Evolutionary conservation across 2,329 filamentous ascomycete species (phyloP).

Genomic region (Hypocrella siamensis): DNA sequence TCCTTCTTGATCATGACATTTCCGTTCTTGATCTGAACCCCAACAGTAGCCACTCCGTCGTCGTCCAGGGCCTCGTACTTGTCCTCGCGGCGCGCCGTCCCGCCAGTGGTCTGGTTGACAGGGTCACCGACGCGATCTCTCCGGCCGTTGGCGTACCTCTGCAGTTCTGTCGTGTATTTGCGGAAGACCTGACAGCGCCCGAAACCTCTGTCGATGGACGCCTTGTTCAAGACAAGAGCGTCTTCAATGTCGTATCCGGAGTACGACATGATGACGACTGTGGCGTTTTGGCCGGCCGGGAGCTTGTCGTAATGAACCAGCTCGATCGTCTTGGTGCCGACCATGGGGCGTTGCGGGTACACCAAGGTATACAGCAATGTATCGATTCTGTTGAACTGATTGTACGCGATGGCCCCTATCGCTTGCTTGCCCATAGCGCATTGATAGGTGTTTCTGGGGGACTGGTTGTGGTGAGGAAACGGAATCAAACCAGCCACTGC

Average conservation of each 20-base stretch:
- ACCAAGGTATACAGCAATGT: conserved; percentile 93
- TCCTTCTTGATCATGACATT: conserved; percentile 88
- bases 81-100: conserved; percentile 42
- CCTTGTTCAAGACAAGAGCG: conserved; percentile 91
- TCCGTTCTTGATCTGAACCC: conserved; percentile 59
- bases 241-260: conserved; percentile 99
- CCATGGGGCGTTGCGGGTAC: conserved; percentile 94
- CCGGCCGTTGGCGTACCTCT: conserved; percentile 75
- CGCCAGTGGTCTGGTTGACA: conserved; percentile 34
- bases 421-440: conserved; percentile 99
- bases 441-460: conserved; percentile 95
- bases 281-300: conserved; percentile 90
- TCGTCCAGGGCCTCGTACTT: conserved; percentile 61
- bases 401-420: conserved; percentile 94
- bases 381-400: conserved; percentile 94
- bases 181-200: conserved; percentile 96
- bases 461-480: conserved; percentile 98
- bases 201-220: conserved; percentile 86
- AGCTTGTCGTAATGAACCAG: conserved; percentile 95
- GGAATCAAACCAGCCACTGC: conserved; percentile 93
- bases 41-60: conserved; percentile 84
- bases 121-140: conserved; percentile 49
- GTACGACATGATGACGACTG: conserved; percentile 97
- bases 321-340: conserved; percentile 93
- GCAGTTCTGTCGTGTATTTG: conserved; percentile 76